phyloP scores from a whole-genome alignment of 345 rosid species.

The sweet orange (Citrus sinensis) region DVS_A1.0 CM039169.1:28797001-28797500 shows the following conservation, averaged over 20 bases:
- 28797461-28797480: conserved; percentile 45
- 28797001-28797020: neutral
- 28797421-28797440: conserved; percentile 43
- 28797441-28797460: conserved; percentile 10
- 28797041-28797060: conserved; percentile 27
- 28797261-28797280: conserved; percentile 37
- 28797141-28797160: conserved; percentile 37
- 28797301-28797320: conserved; percentile 41
- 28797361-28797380: conserved; percentile 45
- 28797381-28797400: conserved; percentile 26
- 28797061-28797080: conserved; percentile 61
- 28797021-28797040: conserved; percentile 9
- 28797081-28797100: conserved; percentile 44
- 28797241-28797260: conserved; percentile 41
- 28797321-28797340: conserved; percentile 54
- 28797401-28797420: conserved; percentile 21
- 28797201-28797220: conserved; percentile 24
- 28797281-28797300: conserved; percentile 15
- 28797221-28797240: conserved; percentile 33
- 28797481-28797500: conserved; percentile 68
- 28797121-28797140: conserved; percentile 41
- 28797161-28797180: conserved; percentile 29
- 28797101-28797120: conserved; percentile 31
- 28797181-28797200: conserved; percentile 39
- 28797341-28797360: conserved; percentile 47